Percentiles rank a stretch among this genome's conserved stretches.
These are phyloP conservation scores for Metrosideros polymorpha DNA, from an alignment of 441 rosid genomes.

Conservation along the genomic window DNA sequence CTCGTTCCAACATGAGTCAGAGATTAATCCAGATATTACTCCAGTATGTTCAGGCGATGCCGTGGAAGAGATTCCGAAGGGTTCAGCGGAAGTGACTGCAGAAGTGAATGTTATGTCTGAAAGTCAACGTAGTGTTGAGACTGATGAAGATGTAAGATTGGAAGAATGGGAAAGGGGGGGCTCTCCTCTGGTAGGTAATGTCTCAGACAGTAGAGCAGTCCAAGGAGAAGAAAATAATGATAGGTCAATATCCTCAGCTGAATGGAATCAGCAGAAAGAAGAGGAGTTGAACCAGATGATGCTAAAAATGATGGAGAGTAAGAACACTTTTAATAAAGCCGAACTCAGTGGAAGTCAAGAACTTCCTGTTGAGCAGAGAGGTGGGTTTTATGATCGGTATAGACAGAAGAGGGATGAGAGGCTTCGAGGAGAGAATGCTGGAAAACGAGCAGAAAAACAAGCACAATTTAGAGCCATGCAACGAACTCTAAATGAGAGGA, in stretches of 20 bases:
- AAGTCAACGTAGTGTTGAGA: constrained; percentile 10
- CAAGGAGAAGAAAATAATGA: constrained; percentile 18
- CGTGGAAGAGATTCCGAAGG: constrained; percentile 12
- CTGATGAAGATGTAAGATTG: constrained; percentile 12
- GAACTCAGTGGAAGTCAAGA: constrained; percentile 13
- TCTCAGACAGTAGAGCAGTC: constrained; percentile 6
- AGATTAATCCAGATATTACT: constrained; percentile 14
- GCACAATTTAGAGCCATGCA: constrained; percentile 44
- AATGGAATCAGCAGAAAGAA: constrained; percentile 46
- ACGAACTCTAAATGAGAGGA: constrained; percentile 37
- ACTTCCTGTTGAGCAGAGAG: constrained; percentile 32
- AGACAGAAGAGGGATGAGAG: constrained; percentile 55
- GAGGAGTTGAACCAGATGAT: constrained; percentile 44
- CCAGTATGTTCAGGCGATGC: constrained; percentile 14
- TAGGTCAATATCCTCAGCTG: constrained; percentile 23
- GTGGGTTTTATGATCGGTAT: constrained; percentile 49
- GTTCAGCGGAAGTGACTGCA: constrained; percentile 13
- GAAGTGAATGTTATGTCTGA: constrained; percentile 17
- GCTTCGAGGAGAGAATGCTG: constrained; percentile 39
- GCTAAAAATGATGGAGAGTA: constrained; percentile 34
- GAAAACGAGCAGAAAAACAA: constrained; percentile 42
- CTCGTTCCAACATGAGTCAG: constrained; percentile 17
- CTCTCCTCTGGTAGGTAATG: constrained; percentile 13
- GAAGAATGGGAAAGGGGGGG: constrained; percentile 15
- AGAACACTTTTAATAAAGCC: constrained; percentile 16